These are phyloP conservation scores for Hymenoscyphus occultus DNA, from an alignment of 2,329 filamentous ascomycete genomes.

Conservation along the genomic window DNA sequence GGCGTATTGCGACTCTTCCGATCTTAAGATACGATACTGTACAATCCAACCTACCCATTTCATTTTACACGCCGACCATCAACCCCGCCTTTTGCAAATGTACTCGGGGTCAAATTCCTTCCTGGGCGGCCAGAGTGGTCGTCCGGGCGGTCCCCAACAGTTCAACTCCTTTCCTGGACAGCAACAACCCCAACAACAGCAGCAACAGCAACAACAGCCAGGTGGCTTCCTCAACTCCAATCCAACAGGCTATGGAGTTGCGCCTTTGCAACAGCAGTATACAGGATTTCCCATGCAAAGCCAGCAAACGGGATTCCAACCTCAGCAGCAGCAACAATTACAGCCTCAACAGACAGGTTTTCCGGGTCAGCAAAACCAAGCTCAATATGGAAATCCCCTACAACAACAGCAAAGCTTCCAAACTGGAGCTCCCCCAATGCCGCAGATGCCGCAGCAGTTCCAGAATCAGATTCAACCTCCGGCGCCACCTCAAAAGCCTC, in stretches of 20 bases:
- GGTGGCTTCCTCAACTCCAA: conserved; percentile 29
- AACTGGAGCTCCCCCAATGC: conserved; percentile 35
- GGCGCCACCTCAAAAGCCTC: conserved; percentile 61
- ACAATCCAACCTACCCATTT: background rate
- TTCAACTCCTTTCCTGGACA: conserved; percentile 45
- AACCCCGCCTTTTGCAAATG: conserved; percentile 51
- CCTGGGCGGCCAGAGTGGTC: conserved; percentile 73
- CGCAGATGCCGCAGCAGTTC: conserved; percentile 36
- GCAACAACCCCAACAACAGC: conserved; percentile 39
- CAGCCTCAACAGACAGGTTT: conserved; percentile 60
- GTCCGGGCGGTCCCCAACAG: conserved; percentile 65
- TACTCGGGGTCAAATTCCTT: conserved; percentile 88
- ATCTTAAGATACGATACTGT: background rate
- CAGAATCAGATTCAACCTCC: conserved; percentile 51
- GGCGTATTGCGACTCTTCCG: background rate
- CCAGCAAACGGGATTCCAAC: conserved; percentile 53
- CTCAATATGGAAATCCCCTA: conserved; percentile 32
- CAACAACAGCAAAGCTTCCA: conserved; percentile 42
- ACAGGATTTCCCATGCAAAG: conserved; percentile 35
- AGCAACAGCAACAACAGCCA: conserved; percentile 40
- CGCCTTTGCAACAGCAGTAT: conserved; percentile 35
- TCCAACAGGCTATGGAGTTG: conserved; percentile 37
- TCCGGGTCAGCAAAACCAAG: conserved; percentile 44
- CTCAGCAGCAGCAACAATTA: conserved; percentile 41
- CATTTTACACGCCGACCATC: conserved; percentile 19